Percentiles rank a stretch among this genome's conserved stretches.
phyloP scores from a whole-genome alignment of 345 rosid species.

The Sonneratia caseolaris region DNA sequence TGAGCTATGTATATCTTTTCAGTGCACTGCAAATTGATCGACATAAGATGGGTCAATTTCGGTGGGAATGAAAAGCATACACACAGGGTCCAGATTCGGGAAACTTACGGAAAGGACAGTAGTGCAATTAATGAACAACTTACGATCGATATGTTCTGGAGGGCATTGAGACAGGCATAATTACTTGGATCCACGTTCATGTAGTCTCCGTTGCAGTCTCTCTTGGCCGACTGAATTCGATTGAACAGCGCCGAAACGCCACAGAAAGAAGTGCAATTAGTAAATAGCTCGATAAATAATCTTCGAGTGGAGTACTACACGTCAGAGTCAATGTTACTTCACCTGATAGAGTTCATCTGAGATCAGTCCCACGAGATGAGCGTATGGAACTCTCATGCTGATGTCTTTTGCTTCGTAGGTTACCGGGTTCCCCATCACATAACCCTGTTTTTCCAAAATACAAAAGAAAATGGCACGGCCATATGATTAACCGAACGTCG shows the following conservation, averaged over 20 bases:
- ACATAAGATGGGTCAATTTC: not conserved
- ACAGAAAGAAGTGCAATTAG: not conserved
- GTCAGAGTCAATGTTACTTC: not conserved
- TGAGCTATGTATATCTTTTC: slow-evolving; percentile 4
- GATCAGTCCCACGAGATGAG: slow-evolving; percentile 25
- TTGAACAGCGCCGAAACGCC: not conserved
- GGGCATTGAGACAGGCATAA: slow-evolving; percentile 5
- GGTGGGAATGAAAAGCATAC: too few species aligned
- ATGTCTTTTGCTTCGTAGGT: slow-evolving; percentile 16
- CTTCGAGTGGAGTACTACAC: too few species aligned
- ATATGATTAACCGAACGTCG: not conserved
- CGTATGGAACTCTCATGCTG: slow-evolving; percentile 19
- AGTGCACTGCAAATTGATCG: slow-evolving; percentile 5
- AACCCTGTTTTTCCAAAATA: slow-evolving; percentile 15
- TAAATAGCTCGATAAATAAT: not conserved
- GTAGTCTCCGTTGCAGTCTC: slow-evolving; percentile 19
- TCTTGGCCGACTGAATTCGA: slow-evolving; percentile 9
- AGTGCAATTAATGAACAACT: not conserved
- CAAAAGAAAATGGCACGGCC: not conserved
- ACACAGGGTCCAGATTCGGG: too few species aligned
- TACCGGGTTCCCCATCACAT: slow-evolving; percentile 28
- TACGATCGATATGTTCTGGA: slow-evolving; percentile 4
- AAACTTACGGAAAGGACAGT: too few species aligned
- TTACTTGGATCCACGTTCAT: slow-evolving; percentile 11
- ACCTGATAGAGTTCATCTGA: slow-evolving; percentile 29